Evolutionary conservation across 2,329 filamentous ascomycete genomes (phyloP).

Genomic region (Fusarium albosuccineum): DNA sequence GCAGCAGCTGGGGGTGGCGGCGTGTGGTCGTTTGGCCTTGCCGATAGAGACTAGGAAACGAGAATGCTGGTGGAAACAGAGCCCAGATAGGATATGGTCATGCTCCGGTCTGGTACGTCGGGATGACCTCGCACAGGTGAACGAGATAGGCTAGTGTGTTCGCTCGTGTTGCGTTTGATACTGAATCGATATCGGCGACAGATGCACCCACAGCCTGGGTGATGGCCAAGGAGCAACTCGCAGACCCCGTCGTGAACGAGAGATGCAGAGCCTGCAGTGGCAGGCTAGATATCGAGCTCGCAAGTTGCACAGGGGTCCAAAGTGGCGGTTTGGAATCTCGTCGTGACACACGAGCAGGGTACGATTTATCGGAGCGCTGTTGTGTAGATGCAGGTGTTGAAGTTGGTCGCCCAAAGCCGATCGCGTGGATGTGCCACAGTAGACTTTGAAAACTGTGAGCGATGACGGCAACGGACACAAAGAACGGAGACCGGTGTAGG

Average conservation of each 20-base stretch:
- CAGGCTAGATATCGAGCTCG: conserved; percentile 31
- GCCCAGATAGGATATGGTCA: conserved; percentile 37
- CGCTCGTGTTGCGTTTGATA: conserved; percentile 15
- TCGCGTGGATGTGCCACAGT: conserved; percentile 36
- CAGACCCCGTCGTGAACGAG: conserved; percentile 19
- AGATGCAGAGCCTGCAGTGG: conserved; percentile 27
- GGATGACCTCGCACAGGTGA: conserved; percentile 22
- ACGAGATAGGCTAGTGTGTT: conserved; percentile 19
- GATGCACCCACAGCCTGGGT: conserved; percentile 15
- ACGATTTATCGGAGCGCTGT: conserved; percentile 31
- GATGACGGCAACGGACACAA: conserved; percentile 42
- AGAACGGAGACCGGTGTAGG: conserved; percentile 39
- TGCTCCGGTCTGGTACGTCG: conserved; percentile 38
- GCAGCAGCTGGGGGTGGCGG: conserved; percentile 31
- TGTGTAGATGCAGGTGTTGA: conserved; percentile 35
- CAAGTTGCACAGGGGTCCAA: conserved; percentile 43
- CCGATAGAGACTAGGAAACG: conserved; percentile 27
- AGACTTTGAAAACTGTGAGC: conserved; percentile 39
- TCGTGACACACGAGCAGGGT: conserved; percentile 41
- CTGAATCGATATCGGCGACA: conserved; percentile 1
- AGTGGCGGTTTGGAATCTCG: conserved; percentile 32
- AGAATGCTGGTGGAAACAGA: conserved; percentile 18
- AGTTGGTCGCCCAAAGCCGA: conserved; percentile 36
- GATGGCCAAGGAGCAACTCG: conserved; percentile 22
- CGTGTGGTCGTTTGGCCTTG: conserved; percentile 15